Base-by-base conservation (phyloP, 768 basidiomycete genomes). In the Psilocybe sp. region DNA sequence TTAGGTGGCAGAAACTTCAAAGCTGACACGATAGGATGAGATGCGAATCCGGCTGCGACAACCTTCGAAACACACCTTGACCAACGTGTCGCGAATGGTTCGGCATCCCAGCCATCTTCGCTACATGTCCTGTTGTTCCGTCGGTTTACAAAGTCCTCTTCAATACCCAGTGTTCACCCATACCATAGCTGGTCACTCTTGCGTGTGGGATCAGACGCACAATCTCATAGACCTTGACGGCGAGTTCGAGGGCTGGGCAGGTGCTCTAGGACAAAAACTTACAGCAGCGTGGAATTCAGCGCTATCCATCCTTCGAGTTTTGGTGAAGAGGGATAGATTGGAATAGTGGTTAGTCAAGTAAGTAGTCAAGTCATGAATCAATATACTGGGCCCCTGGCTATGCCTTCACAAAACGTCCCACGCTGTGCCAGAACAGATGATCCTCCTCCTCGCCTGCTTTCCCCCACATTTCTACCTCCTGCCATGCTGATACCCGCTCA, bases 91-190 rank as follows among this genome's bases (percentile, higher is more conserved):
- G 77, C 4, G 90, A 81, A 66, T 92, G 79, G 19, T 74, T 75
- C 0, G 89, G 90, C 85, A 87, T 88, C 14, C 87, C 87, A 47
- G 89, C 76, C 18, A 92, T 71, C 58, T 84, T 89, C 6, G 90
- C 88, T 47, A 92, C 79, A 60, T 91, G 87, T 2, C 87, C 89
- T 92, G 32, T 20, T 13, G 4, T 28, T 14, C 5, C 31, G 35
- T 42, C 40, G 12, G 13, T 8, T 46, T 19, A 20, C 16, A 38
- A 35, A 8, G 42, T 15, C 15, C 16, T 8, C 5, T 12, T 12
- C 9, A 43, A 19, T 10, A 23, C 33, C 10, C 10, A 12, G 34
- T 14, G 10, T 9, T 10, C 14, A 23, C 14, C 49, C 69, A 8
- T 53, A 87, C 89, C 87, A 60, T 92, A 92, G 44, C 80, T 87